Conservation (phyloP, 1,139 yeast genomes). For the Hanseniaspora uvarum region DNA sequence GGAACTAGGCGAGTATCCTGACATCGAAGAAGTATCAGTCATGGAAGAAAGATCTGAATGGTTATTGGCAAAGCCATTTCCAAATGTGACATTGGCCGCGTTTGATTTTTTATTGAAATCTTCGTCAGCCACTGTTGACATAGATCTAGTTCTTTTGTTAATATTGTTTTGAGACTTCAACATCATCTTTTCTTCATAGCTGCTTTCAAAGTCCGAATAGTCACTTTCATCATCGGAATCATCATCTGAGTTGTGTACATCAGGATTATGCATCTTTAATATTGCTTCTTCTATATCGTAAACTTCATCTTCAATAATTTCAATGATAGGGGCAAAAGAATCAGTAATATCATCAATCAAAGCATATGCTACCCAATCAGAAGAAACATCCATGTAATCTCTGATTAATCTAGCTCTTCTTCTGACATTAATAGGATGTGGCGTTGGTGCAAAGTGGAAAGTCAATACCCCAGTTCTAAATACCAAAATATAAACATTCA, state of each 20-base stretch:
- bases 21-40: conserved; percentile 21
- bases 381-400: conserved; percentile 79
- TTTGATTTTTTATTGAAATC: background rate
- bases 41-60: background rate
- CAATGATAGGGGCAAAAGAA: conserved; percentile 94
- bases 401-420: conserved; percentile 78
- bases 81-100: conserved; percentile 12
- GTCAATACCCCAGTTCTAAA: conserved; percentile 85
- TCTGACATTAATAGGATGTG: conserved; percentile 91
- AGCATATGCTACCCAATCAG: conserved; percentile 97
- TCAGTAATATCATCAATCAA: conserved; percentile 93
- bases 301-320: conserved; percentile 84
- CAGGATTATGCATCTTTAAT: conserved; percentile 70
- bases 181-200: conserved; percentile 30
- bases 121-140: conserved; percentile 9
- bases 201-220: conserved; percentile 24
- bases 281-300: conserved; percentile 87
- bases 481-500: conserved; percentile 86
- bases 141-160: conserved; percentile 23
- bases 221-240: conserved; percentile 36
- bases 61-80: background rate
- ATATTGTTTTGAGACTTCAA: conserved; percentile 34
- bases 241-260: conserved; percentile 31
- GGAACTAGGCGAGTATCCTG: conserved; percentile 30
- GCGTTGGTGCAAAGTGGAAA: conserved; percentile 88